Evolutionary conservation across 768 basidiomycete species (phyloP).

Genomic region (Mycena vulgaris): DNA sequence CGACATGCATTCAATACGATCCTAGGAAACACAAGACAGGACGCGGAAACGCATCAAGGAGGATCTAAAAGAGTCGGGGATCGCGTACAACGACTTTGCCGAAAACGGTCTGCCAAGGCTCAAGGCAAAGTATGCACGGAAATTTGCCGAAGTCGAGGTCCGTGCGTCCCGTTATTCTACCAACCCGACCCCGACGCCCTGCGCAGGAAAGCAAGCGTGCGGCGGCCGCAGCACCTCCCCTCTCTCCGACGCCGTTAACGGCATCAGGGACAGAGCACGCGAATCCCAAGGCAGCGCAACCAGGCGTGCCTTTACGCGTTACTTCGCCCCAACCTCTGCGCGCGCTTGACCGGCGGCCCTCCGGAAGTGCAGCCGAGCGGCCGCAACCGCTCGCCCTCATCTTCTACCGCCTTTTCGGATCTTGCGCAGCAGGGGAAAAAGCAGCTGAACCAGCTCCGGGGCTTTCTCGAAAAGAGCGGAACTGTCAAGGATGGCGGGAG

Average conservation of each 20-base stretch:
- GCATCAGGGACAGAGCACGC: slow-evolving; percentile 54
- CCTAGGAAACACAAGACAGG: slow-evolving; percentile 90
- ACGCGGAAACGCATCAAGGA: slow-evolving; percentile 95
- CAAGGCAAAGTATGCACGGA: slow-evolving; percentile 85
- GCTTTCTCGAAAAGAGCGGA: slow-evolving; percentile 85
- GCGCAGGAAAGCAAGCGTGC: slow-evolving; percentile 77
- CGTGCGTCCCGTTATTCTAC: slow-evolving; percentile 6
- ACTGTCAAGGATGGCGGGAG: slow-evolving; percentile 73
- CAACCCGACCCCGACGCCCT: slow-evolving; percentile 9
- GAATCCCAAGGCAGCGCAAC: slow-evolving; percentile 62
- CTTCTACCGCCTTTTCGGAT: slow-evolving; percentile 88
- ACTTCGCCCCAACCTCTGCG: slow-evolving; percentile 83
- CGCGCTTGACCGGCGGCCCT: slow-evolving; percentile 82
- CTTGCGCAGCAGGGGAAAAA: slow-evolving; percentile 93
- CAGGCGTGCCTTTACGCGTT: slow-evolving; percentile 65
- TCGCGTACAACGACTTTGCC: slow-evolving; percentile 85
- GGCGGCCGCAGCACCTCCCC: slow-evolving; percentile 53
- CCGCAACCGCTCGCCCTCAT: slow-evolving; percentile 85
- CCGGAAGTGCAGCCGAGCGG: slow-evolving; percentile 66
- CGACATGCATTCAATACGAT: neutral
- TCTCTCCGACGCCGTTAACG: slow-evolving; percentile 50
- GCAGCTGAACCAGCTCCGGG: slow-evolving; percentile 89
- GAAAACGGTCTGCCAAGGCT: slow-evolving; percentile 86
- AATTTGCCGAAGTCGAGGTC: slow-evolving; percentile 92
- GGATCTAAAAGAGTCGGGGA: slow-evolving; percentile 85